phyloP scores from a whole-genome alignment of 2,329 filamentous ascomycete species.

The Neoarthrinium moseri region DNA sequence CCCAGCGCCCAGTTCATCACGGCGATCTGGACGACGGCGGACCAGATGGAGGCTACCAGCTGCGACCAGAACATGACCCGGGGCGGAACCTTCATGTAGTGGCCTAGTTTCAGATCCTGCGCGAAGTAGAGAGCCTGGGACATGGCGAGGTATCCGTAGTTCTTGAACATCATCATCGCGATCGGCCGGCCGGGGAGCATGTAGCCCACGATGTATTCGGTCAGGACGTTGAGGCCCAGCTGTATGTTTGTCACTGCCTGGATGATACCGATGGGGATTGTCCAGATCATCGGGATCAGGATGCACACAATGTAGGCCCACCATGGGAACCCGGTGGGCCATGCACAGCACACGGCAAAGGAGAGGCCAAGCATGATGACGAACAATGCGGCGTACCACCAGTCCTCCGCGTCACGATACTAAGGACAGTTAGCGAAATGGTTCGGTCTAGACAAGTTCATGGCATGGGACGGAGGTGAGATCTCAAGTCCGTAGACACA shows the following conservation, averaged over 20 bases:
- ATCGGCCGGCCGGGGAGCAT: conserved; percentile 69
- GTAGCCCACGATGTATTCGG: conserved; percentile 71
- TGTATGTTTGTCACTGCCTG: conserved; percentile 48
- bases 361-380: conserved; percentile 53
- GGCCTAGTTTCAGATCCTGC: conserved; percentile 50
- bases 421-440: not conserved
- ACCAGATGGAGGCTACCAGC: conserved; percentile 36
- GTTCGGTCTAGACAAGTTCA: not conserved
- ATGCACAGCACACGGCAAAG: conserved; percentile 33
- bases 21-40: conserved; percentile 39
- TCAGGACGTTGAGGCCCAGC: conserved; percentile 56
- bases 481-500: no score
- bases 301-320: conserved; percentile 41
- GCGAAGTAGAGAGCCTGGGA: conserved; percentile 45
- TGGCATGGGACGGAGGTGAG: no score
- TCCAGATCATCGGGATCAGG: conserved; percentile 41
- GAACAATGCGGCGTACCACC: conserved; percentile 56
- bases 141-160: conserved; percentile 50
- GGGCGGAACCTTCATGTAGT: conserved; percentile 54
- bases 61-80: conserved; percentile 47
- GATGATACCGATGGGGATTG: conserved; percentile 51
- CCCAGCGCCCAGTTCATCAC: conserved; percentile 67
- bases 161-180: conserved; percentile 78
- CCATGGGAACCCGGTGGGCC: conserved; percentile 41
- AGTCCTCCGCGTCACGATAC: conserved; percentile 57